A percentile compares a stretch with the other conserved stretches of the same genome.
Evolutionary conservation across 2,329 filamentous ascomycete species (phyloP).

Genomic region (Emericellopsis cladophorae): DNA sequence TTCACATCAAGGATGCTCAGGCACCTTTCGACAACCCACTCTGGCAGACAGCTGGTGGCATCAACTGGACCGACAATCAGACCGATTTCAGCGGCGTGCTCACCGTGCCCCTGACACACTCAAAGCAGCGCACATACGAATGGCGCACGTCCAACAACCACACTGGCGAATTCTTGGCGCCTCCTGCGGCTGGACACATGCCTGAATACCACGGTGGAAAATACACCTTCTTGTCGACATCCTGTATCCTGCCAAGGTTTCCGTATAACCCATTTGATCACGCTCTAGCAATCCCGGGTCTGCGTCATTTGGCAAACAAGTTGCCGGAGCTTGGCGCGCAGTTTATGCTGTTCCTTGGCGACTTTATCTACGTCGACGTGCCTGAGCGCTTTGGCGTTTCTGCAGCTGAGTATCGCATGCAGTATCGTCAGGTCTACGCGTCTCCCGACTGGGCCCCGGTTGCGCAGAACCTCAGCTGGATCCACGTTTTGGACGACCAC

Average conservation of each 20-base stretch:
- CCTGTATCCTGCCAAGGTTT: conserved; percentile 83
- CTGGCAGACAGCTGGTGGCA: conserved; percentile 56
- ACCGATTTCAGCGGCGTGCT: conserved; percentile 75
- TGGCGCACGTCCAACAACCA: conserved; percentile 83
- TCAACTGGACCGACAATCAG: conserved; percentile 55
- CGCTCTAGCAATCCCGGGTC: conserved; percentile 68
- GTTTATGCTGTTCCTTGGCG: conserved; percentile 71
- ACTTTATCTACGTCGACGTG: conserved; percentile 88
- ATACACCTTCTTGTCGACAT: conserved; percentile 86
- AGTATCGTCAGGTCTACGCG: conserved; percentile 92
- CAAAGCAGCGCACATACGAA: conserved; percentile 63
- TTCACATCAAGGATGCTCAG: conserved; percentile 39
- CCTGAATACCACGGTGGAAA: conserved; percentile 49
- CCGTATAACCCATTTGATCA: conserved; percentile 82
- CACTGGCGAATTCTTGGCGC: conserved; percentile 67
- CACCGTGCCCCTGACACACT: conserved; percentile 48
- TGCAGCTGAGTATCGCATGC: conserved; percentile 67
- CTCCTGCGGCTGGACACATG: conserved; percentile 55
- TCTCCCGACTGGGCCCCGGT: conserved; percentile 81
- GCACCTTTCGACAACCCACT: conserved; percentile 39
- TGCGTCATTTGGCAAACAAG: conserved; percentile 62
- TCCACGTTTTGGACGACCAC: conserved; percentile 93
- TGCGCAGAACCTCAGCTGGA: conserved; percentile 79
- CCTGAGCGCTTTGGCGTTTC: conserved; percentile 64
- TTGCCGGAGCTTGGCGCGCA: conserved; percentile 62